Base-by-base conservation (phyloP, 2,329 filamentous ascomycete genomes). In the Stylonectria norvegica region DNA sequence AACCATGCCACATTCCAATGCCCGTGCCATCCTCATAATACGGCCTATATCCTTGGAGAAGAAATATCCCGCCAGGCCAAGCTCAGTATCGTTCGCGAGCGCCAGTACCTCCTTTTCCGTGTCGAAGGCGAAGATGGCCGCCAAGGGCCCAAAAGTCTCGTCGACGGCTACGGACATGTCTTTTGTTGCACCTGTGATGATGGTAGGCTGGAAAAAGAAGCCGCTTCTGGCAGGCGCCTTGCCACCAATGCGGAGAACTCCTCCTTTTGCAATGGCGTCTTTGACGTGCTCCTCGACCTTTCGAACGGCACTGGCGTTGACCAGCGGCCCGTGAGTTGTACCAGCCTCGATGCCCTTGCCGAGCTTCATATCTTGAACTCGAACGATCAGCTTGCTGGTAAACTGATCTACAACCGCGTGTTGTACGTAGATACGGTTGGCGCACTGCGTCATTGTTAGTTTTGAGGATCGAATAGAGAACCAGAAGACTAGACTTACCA, bases 121-220 rank as follows among this genome's bases (percentile, higher is more conserved):
- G 27, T 81, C 71, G 59, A 86, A 86, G 17, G 72, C 68, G 67
- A 85, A 85, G 3, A 86, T 61, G 1, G 77, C 81, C 1, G 81
- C 83, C 2, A 86, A 75, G 5, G 83, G 83, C 2, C 83, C 82
- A 52, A 86, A 86, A 0, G 82, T 86, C 63, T 86, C 83, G 53
- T 86, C 82, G 2, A 68, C 67, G 14, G 79, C 73, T 34, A 86
- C 65, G 36, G 71, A 63, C 83, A 86, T 86, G 20, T 80, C 73
- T 44, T 68, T 67, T 22, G 64, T 84, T 74, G 83, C 83, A 40
- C 78, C 76, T 17, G 77, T 73, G 42, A 86, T 70, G n/a, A 86
- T 80, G 0, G 83, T 86, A 1, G 79, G 78, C 48, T 81, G 70
- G 63, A 77, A 85, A 66, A 84, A 86, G 62, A 83, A 83, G 7